phyloP scores from a whole-genome alignment of 2,329 filamentous ascomycete species.

The Didymosphaeria variabile region DNA sequence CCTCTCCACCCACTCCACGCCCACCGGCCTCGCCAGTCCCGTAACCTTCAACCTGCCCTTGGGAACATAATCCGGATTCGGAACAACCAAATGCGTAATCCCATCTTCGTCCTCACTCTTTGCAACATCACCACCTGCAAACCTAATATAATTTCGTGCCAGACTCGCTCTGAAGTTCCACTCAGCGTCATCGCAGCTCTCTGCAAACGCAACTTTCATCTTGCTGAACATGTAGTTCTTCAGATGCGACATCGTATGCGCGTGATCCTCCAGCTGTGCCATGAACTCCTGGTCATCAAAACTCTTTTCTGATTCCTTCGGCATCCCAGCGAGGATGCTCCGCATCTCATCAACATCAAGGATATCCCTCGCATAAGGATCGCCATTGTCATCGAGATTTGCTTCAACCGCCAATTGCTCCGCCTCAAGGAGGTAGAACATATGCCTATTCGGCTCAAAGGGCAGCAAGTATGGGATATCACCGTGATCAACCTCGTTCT shows the following conservation, averaged over 20 bases:
- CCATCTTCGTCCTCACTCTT: constrained; percentile 1
- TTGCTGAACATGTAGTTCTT: constrained; percentile 45
- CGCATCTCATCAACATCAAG: constrained; percentile 68
- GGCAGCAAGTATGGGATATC: constrained; percentile 69
- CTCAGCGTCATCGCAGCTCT: constrained; percentile 15
- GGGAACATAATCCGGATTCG: constrained; percentile 55
- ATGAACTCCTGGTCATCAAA: constrained; percentile 35
- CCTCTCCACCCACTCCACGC: constrained; percentile 75
- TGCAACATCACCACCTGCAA: constrained; percentile 69
- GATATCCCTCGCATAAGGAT: constrained; percentile 81
- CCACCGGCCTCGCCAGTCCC: constrained; percentile 74
- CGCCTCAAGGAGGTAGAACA: constrained; percentile 73
- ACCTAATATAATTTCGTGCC: constrained; percentile 68
- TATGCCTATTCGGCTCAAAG: constrained; percentile 69
- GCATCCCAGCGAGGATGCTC: constrained; percentile 50
- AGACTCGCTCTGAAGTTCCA: constrained; percentile 50
- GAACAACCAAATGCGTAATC: constrained; percentile 63
- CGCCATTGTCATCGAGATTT: constrained; percentile 79
- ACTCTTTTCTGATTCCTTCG: constrained; percentile 22
- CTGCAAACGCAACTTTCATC: constrained; percentile 32
- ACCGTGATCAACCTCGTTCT: constrained; percentile 64
- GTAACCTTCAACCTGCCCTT: constrained; percentile 49
- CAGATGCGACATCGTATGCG: constrained; percentile 30
- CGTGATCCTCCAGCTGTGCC: constrained; percentile 40
- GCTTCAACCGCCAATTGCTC: constrained; percentile 64